A percentile compares a stretch with the other conserved stretches of the same genome.
Evolutionary conservation across 2,329 filamentous ascomycete species (phyloP).

Genomic region (Cladosporium halotolerans): DNA sequence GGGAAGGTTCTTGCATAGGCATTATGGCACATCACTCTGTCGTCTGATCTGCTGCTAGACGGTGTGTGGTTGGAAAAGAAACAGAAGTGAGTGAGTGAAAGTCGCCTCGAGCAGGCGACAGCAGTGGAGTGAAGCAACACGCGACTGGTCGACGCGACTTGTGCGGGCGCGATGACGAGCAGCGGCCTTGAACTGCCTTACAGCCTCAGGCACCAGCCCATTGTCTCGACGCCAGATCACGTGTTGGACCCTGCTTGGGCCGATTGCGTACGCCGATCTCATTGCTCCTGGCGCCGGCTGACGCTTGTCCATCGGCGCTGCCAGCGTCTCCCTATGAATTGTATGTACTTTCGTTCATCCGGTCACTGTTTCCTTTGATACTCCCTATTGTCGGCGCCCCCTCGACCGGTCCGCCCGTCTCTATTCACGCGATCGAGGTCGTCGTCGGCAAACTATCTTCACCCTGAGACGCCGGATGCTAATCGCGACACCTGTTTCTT

Average conservation of each 20-base stretch:
- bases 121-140: background rate
- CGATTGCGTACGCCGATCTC: conserved; percentile 4
- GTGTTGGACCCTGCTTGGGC: background rate
- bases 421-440: background rate
- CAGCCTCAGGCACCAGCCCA: background rate
- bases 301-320: background rate
- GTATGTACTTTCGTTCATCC: background rate
- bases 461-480: background rate
- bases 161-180: background rate
- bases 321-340: background rate
- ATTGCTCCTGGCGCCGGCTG: conserved; percentile 3
- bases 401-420: background rate
- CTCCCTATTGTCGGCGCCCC: background rate
- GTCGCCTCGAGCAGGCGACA: background rate
- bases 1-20: conserved; percentile 23
- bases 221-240: background rate
- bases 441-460: background rate
- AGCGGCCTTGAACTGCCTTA: background rate
- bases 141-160: background rate
- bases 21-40: conserved; percentile 18
- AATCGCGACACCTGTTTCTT: background rate
- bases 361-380: background rate
- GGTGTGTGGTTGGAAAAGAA: too few relatives aligned
- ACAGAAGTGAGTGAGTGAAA: too few relatives aligned
- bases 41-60: too few relatives aligned